phyloP scores from a whole-genome alignment of 352 stramenopile genomes.

The Phytophthora agathidicida region DNA sequence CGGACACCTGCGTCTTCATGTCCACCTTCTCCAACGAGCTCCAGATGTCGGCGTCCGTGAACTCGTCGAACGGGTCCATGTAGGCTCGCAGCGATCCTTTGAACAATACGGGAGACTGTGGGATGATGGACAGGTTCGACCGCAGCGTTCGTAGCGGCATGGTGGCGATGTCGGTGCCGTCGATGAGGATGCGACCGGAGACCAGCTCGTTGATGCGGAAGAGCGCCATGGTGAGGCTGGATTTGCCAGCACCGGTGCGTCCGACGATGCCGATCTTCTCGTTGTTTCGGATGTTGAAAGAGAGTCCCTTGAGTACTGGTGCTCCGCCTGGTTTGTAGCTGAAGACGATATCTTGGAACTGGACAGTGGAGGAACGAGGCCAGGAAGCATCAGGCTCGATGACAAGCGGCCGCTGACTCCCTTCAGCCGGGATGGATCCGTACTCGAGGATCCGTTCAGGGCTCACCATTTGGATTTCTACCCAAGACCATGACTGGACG shows the following conservation, averaged over 20 bases:
- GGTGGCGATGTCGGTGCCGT: slow-evolving; percentile 39
- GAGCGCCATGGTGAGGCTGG: slow-evolving; percentile 77
- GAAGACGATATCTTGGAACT: slow-evolving; percentile 50
- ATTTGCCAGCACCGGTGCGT: slow-evolving; percentile 86
- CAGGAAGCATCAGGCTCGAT: slow-evolving; percentile 46
- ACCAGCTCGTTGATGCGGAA: slow-evolving; percentile 86
- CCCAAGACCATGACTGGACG: slow-evolving; percentile 26
- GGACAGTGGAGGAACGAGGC: slow-evolving; percentile 75
- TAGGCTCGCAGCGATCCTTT: slow-evolving; percentile 83
- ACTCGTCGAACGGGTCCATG: slow-evolving; percentile 88
- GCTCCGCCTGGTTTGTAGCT: slow-evolving; percentile 14
- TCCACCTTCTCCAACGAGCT: slow-evolving; percentile 70
- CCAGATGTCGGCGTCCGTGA: slow-evolving; percentile 73
- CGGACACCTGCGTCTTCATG: slow-evolving; percentile 48
- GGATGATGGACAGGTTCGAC: slow-evolving; percentile 42
- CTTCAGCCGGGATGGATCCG: slow-evolving; percentile 34
- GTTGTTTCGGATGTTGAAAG: slow-evolving; percentile 54
- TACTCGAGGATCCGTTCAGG: slow-evolving; percentile 56
- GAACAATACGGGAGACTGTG: slow-evolving; percentile 88
- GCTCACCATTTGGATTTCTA: slow-evolving; percentile 54
- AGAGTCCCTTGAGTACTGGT: slow-evolving; percentile 42
- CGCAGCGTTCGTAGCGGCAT: slow-evolving; percentile 34
- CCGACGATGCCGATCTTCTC: slow-evolving; percentile 87
- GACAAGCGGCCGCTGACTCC: slow-evolving; percentile 11
- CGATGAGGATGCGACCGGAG: slow-evolving; percentile 43